Evolutionary conservation across 306 rosid genomes (phyloP).

Genomic region (Medicago truncatula): DNA sequence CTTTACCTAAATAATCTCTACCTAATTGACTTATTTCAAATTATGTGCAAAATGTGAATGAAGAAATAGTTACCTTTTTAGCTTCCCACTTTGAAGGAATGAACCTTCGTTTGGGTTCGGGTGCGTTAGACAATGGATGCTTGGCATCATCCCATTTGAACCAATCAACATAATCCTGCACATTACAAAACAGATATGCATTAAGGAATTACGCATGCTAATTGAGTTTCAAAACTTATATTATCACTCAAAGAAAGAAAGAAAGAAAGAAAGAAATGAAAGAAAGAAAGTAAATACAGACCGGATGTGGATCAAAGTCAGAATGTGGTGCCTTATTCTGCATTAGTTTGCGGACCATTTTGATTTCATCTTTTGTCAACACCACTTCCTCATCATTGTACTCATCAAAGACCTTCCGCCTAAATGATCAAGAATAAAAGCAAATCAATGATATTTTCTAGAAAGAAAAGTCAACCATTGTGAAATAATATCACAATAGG

Average conservation of each 20-base stretch:
- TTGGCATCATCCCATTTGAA: slow-evolving; percentile 87
- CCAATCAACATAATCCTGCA: slow-evolving; percentile 88
- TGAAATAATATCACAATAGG: slow-evolving; percentile 11
- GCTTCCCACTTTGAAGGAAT: slow-evolving; percentile 95
- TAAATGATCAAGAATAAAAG: slow-evolving; percentile 34
- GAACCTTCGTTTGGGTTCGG: slow-evolving; percentile 96
- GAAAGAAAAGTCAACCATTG: slow-evolving; percentile 12
- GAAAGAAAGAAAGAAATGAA: background rate
- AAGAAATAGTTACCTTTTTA: slow-evolving; percentile 60
- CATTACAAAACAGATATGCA: slow-evolving; percentile 28
- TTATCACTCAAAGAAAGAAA: background rate
- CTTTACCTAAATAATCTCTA: slow-evolving; percentile 11
- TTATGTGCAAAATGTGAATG: slow-evolving; percentile 12
- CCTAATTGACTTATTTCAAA: slow-evolving; percentile 28
- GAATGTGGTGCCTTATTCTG: slow-evolving; percentile 80
- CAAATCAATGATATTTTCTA: slow-evolving; percentile 34
- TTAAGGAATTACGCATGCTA: slow-evolving; percentile 5
- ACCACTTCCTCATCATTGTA: slow-evolving; percentile 81
- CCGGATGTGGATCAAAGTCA: slow-evolving; percentile 83
- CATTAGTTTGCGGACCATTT: slow-evolving; percentile 62
- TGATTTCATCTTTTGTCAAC: slow-evolving; percentile 71
- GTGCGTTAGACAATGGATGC: slow-evolving; percentile 90
- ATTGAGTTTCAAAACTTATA: slow-evolving; percentile 18
- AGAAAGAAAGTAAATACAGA: slow-evolving; percentile 48
- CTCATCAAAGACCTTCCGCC: slow-evolving; percentile 85